Evolutionary conservation across 139 green algal genomes (phyloP).

Genomic region (Haematococcus lacustris): DNA sequence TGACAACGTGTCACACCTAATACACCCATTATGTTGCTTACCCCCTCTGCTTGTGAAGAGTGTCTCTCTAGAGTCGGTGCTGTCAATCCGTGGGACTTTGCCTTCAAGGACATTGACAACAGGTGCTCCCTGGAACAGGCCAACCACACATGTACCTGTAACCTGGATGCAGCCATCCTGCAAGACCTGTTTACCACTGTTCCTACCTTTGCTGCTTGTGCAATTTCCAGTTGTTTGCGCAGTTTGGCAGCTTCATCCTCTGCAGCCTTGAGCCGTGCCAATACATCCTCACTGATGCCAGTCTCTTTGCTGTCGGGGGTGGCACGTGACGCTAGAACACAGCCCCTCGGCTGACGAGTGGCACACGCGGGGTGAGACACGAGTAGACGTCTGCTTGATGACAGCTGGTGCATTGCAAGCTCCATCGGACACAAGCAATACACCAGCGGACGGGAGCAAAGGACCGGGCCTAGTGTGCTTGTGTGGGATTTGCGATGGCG

Average conservation of each 20-base stretch:
- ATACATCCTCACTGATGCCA: slow-evolving; percentile 40
- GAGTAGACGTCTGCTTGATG: not conserved
- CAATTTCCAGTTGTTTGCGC: slow-evolving; percentile 28
- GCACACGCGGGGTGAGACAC: not conserved
- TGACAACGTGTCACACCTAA: too few species aligned
- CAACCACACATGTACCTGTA: not conserved
- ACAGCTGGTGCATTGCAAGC: not conserved
- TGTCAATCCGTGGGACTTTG: slow-evolving; percentile 9
- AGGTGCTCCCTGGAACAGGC: not conserved
- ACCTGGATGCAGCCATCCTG: not conserved
- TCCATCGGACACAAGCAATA: not conserved
- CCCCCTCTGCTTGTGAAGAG: not conserved
- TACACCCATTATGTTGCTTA: not conserved
- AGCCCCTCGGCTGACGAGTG: not conserved
- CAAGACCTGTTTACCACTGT: not conserved
- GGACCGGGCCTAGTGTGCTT: too few species aligned
- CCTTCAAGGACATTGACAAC: not conserved
- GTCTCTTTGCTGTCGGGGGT: not conserved
- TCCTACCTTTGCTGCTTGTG: slow-evolving; percentile 5
- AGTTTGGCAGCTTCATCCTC: slow-evolving; percentile 46
- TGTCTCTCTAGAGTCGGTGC: slow-evolving; percentile 12
- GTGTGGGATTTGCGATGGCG: too few species aligned
- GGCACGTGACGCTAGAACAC: not conserved
- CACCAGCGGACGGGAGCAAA: too few species aligned
- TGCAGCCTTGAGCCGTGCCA: slow-evolving; percentile 37